A percentile compares a stretch with the other conserved stretches of the same genome.
phyloP scores from a whole-genome alignment of 1,139 yeast species.

The Nakaseomyces bracarensis region DNA sequence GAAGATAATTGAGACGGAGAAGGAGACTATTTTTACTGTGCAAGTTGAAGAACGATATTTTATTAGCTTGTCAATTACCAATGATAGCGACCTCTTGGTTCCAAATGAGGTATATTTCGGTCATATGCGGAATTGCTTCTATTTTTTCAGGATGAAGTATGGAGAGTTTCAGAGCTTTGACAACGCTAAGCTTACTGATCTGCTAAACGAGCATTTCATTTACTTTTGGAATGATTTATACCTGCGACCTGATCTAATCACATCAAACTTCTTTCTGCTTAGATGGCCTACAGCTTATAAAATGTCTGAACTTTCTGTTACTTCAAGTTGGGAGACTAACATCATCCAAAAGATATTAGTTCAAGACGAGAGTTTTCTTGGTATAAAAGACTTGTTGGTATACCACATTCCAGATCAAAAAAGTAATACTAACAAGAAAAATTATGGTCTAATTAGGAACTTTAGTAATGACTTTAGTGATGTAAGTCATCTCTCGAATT shows the following conservation, averaged over 20 bases:
- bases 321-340: constrained; percentile 26
- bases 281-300: constrained; percentile 22
- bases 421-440: constrained; percentile 12
- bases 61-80: constrained; percentile 16
- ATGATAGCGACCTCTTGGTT: constrained; percentile 4
- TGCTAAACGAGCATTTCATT: constrained; percentile 27
- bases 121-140: constrained; percentile 25
- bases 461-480: constrained; percentile 22
- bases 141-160: constrained; percentile 22
- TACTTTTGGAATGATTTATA: constrained; percentile 28
- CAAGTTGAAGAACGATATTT: constrained; percentile 24
- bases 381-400: constrained; percentile 27
- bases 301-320: constrained; percentile 17
- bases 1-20: constrained; percentile 28
- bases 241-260: constrained; percentile 20
- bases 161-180: constrained; percentile 17
- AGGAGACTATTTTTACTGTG: constrained; percentile 22
- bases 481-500: constrained; percentile 26
- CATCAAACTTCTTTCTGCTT: constrained; percentile 19
- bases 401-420: constrained; percentile 25
- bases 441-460: constrained; percentile 27
- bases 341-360: constrained; percentile 24
- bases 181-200: constrained; percentile 19
- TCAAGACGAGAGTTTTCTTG: constrained; percentile 25
- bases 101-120: constrained; percentile 13